Conservation (phyloP, 1,284 basidiomycete genomes). For the Ustilago bromivora region DNA sequence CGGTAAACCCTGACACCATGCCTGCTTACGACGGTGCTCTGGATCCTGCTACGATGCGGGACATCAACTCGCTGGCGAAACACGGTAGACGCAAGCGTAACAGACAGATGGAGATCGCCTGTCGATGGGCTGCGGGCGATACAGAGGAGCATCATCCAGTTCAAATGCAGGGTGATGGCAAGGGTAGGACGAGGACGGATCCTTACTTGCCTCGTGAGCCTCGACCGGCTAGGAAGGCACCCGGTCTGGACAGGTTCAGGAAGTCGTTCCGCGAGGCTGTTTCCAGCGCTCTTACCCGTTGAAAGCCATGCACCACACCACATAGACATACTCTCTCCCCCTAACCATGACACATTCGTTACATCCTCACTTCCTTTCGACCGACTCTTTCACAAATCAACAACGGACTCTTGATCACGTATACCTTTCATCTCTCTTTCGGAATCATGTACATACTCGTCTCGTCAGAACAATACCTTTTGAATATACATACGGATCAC, state of each 20-base stretch:
- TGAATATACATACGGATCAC: slow-evolving; percentile 1
- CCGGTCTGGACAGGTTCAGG: slow-evolving; percentile 51
- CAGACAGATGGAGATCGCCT: slow-evolving; percentile 64
- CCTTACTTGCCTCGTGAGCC: slow-evolving; percentile 61
- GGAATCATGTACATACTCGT: neutral
- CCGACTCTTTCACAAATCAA: neutral
- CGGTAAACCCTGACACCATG: slow-evolving; percentile 24
- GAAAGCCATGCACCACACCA: neutral
- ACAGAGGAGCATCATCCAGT: slow-evolving; percentile 61
- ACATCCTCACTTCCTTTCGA: neutral
- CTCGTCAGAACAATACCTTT: neutral
- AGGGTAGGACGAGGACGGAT: slow-evolving; percentile 58
- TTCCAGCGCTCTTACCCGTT: slow-evolving; percentile 49
- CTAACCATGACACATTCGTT: neutral
- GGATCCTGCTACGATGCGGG: slow-evolving; percentile 50
- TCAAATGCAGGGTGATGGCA: slow-evolving; percentile 62
- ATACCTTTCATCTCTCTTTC: neutral
- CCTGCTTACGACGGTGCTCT: slow-evolving; percentile 32
- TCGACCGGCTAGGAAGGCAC: slow-evolving; percentile 42
- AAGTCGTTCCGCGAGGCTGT: slow-evolving; percentile 62
- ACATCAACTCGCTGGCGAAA: slow-evolving; percentile 54
- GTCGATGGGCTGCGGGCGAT: slow-evolving; percentile 66
- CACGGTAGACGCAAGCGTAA: slow-evolving; percentile 58
- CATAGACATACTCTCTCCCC: neutral
- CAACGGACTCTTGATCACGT: slow-evolving; percentile 2